Base-by-base conservation (phyloP, 306 rosid species). In the Quercus variabilis region DNA sequence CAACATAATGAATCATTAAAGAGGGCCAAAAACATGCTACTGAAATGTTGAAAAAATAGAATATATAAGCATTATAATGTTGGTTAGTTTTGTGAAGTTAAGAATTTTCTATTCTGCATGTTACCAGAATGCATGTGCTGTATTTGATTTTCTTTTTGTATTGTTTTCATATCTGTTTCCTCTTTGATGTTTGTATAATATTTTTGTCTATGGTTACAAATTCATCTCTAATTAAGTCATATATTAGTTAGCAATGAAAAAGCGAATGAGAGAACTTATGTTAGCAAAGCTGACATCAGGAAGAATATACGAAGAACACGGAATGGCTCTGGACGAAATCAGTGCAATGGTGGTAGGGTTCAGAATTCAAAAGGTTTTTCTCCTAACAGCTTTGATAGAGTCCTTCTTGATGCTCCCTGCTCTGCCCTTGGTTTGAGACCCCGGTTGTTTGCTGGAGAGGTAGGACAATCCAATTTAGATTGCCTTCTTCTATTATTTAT, bases 381-480 rank as follows among this genome's bases (percentile, higher is more conserved):
- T 57, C 92, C 97, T 60, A 76, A 85, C 84, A 95, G 97, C 85
- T 95, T 92, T 89, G 99, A 95, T 75, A 92, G 96, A 76, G 98
- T 95, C 63, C 99, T 95, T 90, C 98, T 90, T 64, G 99, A 95
- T 82, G 99, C 95, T 85, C 97, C 98, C 18, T 95, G 99, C 83
- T 95, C 99, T 74, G 99, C 99, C 80, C 92, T 95, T 77, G 99
- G 97, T 80, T 89, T 92, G 88, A 91, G 98, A 88, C 99, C 97
- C 82, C 90, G 97, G 19, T 82, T 95, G 23, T 95, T 95, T 86
- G 73, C 97, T 75, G 97, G 93, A 83, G 91, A 87, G 98, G 99
- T 92, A 91, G 55, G 79, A 84, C 49, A 75, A 70, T 67, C 76
- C 3, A 2, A 35, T 76, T 52, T 41, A 68, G 81, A 51, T 7